These are phyloP conservation scores for Penicillium soppii DNA, from an alignment of 495 filamentous ascomycete species.

Conservation along the genomic window DNA sequence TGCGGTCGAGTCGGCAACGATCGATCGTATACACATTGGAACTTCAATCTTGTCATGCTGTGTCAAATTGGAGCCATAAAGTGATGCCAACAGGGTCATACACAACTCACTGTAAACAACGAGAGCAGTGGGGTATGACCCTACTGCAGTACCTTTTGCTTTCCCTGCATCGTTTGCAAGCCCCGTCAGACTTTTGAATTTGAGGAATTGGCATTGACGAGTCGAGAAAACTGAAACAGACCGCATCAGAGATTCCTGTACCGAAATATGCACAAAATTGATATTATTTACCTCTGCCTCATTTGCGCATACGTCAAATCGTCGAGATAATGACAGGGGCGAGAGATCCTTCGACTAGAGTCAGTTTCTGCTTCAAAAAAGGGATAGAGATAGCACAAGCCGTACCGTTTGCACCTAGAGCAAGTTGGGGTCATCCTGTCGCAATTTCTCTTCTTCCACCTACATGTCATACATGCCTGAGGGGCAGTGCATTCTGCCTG, in stretches of 20 bases:
- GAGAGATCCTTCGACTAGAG: background rate
- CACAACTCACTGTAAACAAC: background rate
- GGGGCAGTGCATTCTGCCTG: background rate
- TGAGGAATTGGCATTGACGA: background rate
- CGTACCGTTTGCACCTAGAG: background rate
- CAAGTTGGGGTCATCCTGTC: background rate
- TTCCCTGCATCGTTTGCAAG: background rate
- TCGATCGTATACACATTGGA: no score
- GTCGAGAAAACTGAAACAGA: no score
- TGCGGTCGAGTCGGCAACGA: no score
- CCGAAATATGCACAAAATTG: no score
- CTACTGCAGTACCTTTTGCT: background rate
- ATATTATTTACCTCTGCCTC: no score
- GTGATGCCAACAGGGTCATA: background rate
- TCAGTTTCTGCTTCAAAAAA: background rate
- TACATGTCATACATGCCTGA: background rate
- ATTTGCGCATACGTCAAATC: no score
- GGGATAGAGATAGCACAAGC: background rate
- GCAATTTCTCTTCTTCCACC: background rate
- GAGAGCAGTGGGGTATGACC: background rate
- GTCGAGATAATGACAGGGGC: background rate
- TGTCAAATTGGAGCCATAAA: no score
- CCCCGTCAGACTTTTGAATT: background rate
- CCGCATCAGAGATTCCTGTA: no score
- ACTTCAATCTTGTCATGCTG: background rate